Evolutionary conservation across 768 basidiomycete genomes (phyloP).

Genomic region (Kwoniella pini): DNA sequence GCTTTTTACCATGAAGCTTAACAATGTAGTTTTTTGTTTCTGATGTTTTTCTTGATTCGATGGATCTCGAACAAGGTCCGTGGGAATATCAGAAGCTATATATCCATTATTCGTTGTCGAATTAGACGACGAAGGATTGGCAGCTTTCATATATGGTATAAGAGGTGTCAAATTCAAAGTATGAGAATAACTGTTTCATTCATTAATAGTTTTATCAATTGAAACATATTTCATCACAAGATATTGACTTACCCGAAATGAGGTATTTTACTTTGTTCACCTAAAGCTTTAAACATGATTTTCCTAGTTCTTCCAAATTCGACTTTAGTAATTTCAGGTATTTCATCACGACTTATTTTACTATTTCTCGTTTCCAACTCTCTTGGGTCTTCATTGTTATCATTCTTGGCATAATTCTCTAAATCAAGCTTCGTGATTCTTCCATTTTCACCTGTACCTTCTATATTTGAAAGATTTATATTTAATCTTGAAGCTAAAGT

Average conservation of each 20-base stretch:
- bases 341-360: conserved; percentile 5
- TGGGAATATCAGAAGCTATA: conserved; percentile 40
- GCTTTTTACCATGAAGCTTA: conserved; percentile 43
- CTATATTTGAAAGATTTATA: conserved; percentile 27
- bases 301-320: conserved; percentile 48
- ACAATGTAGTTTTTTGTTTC: conserved; percentile 31
- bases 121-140: conserved; percentile 14
- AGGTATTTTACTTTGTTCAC: conserved; percentile 35
- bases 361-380: too few species aligned
- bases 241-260: conserved; percentile 46
- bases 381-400: too few species aligned
- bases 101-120: conserved; percentile 13
- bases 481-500: conserved; percentile 38
- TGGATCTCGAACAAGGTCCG: conserved; percentile 26
- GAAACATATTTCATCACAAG: not conserved
- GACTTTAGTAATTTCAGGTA: conserved; percentile 29
- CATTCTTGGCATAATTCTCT: too few species aligned
- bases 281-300: conserved; percentile 46
- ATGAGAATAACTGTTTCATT: conserved; percentile 39
- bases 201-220: not conserved
- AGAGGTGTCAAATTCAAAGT: conserved; percentile 44
- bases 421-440: conserved; percentile 40
- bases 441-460: conserved; percentile 36
- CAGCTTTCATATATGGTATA: conserved; percentile 37
- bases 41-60: not conserved